Evolutionary conservation across 352 stramenopile genomes (phyloP), one percentile per base, ranked within the genome.

Genomic region (Phytophthora uliginosa): DNA sequence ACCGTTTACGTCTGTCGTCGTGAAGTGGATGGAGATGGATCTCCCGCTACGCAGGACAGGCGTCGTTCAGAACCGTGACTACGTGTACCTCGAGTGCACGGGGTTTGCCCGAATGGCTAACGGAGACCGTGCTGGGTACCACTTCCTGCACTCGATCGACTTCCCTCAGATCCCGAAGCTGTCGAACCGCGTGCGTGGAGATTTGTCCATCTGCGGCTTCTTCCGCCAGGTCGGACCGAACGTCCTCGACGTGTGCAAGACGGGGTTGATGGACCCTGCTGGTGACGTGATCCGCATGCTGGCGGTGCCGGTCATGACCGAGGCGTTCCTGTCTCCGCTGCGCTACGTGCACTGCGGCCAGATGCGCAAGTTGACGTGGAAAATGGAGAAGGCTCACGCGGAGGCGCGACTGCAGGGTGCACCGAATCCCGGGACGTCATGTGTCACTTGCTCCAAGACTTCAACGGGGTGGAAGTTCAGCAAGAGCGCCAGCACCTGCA

Each of bases 281-380:
- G 78, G 78, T n/a, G 74, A 79, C 12, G 69, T 91, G 61, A 73
- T 86, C 51, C 76, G 76, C 52, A 72, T 81, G 59, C 33, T 82
- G 2, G 74, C 69, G 0, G 69, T 81, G 20, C 74, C 66, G 10
- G 79, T 82, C 15, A 75, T 75, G 56, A 73, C 76, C 26, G 69
- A 84, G 15, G 66, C 63, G 2, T 76, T 91, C 45, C 48, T 87
- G 28, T 83, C 81, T 34, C 54, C 70, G 2, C 36, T 75, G 24
- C 69, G 70, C 8, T 77, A 80, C 56, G 73, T 80, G 7, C 66
- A 84, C 50, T 92, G 82, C 63, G 78, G 74, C 15, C 82, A 89
- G 59, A 89, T 89, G 82, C 83, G 87, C 7, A 92, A 92, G 61
- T 68, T 92, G 42, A 79, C 77, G 63, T 91, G 84, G 84, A 77